These are phyloP conservation scores for Ajuga chamaepitys DNA, from an alignment of 257 asterid genomes.

Conservation along the genomic window DNA sequence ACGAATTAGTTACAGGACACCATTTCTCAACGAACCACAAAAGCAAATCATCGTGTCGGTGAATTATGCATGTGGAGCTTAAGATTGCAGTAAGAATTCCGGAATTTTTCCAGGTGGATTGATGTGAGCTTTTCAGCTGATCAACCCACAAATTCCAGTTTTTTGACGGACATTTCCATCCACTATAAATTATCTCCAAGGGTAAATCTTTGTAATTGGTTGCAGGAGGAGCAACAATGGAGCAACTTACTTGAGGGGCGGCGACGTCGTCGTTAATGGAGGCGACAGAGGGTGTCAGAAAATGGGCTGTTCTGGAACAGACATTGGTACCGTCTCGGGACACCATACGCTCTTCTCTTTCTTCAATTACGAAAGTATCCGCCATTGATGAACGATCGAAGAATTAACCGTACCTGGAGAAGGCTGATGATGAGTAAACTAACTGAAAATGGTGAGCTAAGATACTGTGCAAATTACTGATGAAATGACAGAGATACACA, in stretches of 20 bases:
- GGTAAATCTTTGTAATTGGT: background rate
- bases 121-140: constrained; percentile 1
- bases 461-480: too few relatives aligned
- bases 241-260: background rate
- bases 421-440: too few relatives aligned
- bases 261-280: too few relatives aligned
- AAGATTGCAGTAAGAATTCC: constrained; percentile 27
- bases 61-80: constrained; percentile 1
- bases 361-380: too few relatives aligned
- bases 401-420: too few relatives aligned
- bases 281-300: background rate
- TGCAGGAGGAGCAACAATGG: background rate
- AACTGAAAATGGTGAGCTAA: too few relatives aligned
- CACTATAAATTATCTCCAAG: background rate
- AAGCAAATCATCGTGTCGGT: constrained; percentile 4
- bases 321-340: too few relatives aligned
- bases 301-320: too few relatives aligned
- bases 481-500: too few relatives aligned
- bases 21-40: constrained; percentile 20
- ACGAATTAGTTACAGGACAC: constrained; percentile 24
- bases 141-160: constrained; percentile 20
- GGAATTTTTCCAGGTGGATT: constrained; percentile 18
- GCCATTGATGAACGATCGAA: too few relatives aligned
- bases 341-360: too few relatives aligned
- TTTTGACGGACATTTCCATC: background rate